phyloP scores from a whole-genome alignment of 331 rosid species.

The Rhamnella rubrinervis region DNA sequence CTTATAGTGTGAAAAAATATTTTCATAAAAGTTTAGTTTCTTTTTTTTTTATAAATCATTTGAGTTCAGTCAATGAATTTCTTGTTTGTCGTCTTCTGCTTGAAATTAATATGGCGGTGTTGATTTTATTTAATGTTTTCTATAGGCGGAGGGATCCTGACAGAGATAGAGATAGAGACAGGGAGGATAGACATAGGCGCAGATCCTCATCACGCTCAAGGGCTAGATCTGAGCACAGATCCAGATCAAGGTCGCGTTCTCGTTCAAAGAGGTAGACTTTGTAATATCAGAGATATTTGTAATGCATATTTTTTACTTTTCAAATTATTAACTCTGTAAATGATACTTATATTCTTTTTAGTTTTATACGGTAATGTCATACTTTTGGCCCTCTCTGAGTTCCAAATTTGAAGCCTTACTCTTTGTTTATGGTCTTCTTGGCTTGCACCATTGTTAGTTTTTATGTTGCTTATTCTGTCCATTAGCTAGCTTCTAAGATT shows the following conservation, averaged over 20 bases:
- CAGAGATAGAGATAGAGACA: constrained; percentile 29
- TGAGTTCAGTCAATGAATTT: background rate
- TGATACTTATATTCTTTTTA: background rate
- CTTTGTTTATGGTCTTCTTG: no score
- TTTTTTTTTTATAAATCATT: background rate
- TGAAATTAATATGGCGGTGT: background rate
- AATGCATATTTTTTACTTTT: background rate
- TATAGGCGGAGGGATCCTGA: constrained; percentile 80
- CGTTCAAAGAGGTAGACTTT: constrained; percentile 86
- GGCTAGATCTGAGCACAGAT: constrained; percentile 70
- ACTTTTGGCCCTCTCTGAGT: background rate
- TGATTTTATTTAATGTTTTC: constrained; percentile 2
- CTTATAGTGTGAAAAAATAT: background rate
- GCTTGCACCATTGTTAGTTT: no score
- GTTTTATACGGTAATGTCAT: no score
- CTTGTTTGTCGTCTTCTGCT: background rate
- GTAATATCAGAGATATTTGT: background rate
- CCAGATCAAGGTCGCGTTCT: constrained; percentile 72
- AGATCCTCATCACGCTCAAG: constrained; percentile 60
- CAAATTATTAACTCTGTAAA: background rate
- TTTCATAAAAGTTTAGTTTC: no score
- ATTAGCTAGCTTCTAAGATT: no score
- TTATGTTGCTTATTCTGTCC: no score
- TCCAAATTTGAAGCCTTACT: no score
- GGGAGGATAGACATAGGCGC: constrained; percentile 69